Conservation (phyloP, 176 grass and related monocot species). For the Thalia dealbata region DNA sequence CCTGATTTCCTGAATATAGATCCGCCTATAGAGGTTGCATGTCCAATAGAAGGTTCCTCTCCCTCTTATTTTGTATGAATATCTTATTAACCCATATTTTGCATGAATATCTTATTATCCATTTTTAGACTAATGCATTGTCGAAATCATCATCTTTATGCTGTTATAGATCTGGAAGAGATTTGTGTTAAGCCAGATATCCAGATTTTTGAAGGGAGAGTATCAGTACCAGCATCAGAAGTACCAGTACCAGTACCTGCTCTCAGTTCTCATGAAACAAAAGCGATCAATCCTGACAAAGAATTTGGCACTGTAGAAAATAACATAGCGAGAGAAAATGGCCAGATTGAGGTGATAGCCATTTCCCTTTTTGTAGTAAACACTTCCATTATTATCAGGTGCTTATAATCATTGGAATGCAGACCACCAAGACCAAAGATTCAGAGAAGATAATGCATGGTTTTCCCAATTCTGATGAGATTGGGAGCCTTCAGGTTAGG, state of each 20-base stretch:
- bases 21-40: constrained; percentile 30
- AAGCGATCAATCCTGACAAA: constrained; percentile 23
- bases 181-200: constrained; percentile 57
- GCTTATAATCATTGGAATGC: constrained; percentile 8
- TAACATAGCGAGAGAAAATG: constrained; percentile 38
- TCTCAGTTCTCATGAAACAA: constrained; percentile 12
- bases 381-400: constrained; percentile 10
- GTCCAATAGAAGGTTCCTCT: constrained; percentile 36
- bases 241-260: constrained; percentile 33
- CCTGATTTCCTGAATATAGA: constrained; percentile 29
- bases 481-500: constrained; percentile 72
- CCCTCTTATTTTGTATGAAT: constrained; percentile 6
- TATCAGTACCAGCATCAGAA: constrained; percentile 35
- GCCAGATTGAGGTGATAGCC: constrained; percentile 41
- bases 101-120: constrained; percentile 8
- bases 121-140: no score
- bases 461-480: constrained; percentile 43
- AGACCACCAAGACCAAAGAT: constrained; percentile 39
- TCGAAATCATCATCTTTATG: constrained; percentile 2
- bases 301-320: constrained; percentile 31
- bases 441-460: constrained; percentile 37
- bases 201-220: constrained; percentile 38
- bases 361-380: constrained; percentile 4
- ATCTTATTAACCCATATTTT: constrained; percentile 9
- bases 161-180: constrained; percentile 42